Conservation (phyloP, 305 asterid species). For the Rubia balearica region DNA sequence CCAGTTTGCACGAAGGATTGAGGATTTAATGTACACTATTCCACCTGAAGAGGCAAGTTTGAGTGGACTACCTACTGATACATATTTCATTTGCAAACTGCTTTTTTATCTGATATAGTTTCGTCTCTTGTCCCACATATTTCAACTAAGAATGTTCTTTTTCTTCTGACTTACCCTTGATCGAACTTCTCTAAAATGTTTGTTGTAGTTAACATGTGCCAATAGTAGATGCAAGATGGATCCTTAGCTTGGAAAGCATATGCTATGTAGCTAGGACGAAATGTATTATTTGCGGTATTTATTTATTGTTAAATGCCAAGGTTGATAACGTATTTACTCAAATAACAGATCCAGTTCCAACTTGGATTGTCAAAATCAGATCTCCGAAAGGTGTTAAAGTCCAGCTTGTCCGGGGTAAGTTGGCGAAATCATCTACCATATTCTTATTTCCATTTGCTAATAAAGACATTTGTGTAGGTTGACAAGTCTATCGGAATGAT, state of each 20-base stretch:
- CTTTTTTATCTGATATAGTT: neutral
- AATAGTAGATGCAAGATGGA: neutral
- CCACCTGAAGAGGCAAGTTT: constrained; percentile 91
- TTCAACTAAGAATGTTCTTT: neutral
- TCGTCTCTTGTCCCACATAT: neutral
- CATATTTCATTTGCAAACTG: constrained; percentile 9
- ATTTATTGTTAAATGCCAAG: too few relatives aligned
- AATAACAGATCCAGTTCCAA: constrained; percentile 85
- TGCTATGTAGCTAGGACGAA: neutral
- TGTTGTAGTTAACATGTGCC: neutral
- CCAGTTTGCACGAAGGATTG: constrained; percentile 88
- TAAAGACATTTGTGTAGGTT: constrained; percentile 39
- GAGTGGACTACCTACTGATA: constrained; percentile 1
- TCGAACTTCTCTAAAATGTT: constrained; percentile 6
- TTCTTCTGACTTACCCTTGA: constrained; percentile 3
- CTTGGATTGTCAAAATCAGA: constrained; percentile 90
- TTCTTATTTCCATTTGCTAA: constrained; percentile 1
- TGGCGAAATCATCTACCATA: constrained; percentile 7
- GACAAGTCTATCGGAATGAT: constrained; percentile 76
- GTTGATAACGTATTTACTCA: constrained; percentile 7
- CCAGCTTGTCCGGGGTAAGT: constrained; percentile 93
- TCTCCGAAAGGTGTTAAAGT: constrained; percentile 80
- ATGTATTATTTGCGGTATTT: constrained; percentile 1
- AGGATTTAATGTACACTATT: constrained; percentile 84
- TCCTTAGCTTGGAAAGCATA: neutral